These are phyloP conservation scores for Hortiboletus rubellus DNA, from an alignment of 1,284 basidiomycete genomes.

Conservation along the genomic window DNA sequence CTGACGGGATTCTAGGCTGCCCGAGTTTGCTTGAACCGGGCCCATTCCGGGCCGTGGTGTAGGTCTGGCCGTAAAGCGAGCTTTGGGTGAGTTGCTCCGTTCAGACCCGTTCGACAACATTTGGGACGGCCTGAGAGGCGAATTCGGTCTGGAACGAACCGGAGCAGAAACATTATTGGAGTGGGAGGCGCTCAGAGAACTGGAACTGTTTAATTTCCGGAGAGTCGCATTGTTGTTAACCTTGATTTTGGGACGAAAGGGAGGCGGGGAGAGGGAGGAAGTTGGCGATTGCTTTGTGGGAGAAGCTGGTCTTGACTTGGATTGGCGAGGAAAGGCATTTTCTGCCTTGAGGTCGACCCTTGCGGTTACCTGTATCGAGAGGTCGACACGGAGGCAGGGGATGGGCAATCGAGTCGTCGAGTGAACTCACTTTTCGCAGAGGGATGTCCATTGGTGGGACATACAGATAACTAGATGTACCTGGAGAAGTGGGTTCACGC, in stretches of 20 bases:
- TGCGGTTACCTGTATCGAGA: constrained; percentile 42
- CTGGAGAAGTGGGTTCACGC: neutral
- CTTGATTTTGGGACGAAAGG: constrained; percentile 57
- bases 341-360: constrained; percentile 37
- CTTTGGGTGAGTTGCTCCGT: constrained; percentile 20
- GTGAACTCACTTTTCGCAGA: constrained; percentile 44
- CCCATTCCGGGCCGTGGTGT: constrained; percentile 30
- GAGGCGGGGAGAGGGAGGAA: constrained; percentile 36
- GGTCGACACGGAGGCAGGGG: constrained; percentile 13
- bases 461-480: too few species aligned
- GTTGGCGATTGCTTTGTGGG: constrained; percentile 48
- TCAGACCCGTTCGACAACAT: constrained; percentile 17
- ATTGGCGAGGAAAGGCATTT: constrained; percentile 32
- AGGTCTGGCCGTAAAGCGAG: constrained; percentile 26
- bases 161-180: constrained; percentile 19
- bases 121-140: constrained; percentile 43
- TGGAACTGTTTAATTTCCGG: constrained; percentile 44
- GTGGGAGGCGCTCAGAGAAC: constrained; percentile 22
- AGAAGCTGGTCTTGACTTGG: constrained; percentile 46
- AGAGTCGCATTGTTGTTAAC: constrained; percentile 52
- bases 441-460: constrained; percentile 34
- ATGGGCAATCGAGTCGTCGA: neutral
- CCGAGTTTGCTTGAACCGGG: constrained; percentile 7
- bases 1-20: constrained; percentile 35
- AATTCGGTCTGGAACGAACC: constrained; percentile 37